Evolutionary conservation across 345 rosid genomes (phyloP).

Genomic region (Boechera stricta): DNA sequence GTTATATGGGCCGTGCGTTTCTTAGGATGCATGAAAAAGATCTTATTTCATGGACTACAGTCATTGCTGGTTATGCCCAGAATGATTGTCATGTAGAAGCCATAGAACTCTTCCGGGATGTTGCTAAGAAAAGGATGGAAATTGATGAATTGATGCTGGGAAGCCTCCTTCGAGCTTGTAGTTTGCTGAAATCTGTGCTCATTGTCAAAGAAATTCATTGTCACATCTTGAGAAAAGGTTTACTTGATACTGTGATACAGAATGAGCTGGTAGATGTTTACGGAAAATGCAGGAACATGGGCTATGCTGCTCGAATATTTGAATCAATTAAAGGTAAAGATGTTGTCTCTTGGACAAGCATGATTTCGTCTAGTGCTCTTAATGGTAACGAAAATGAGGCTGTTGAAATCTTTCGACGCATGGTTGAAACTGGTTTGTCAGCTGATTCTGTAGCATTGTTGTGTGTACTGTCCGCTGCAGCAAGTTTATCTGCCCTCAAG

Average conservation of each 20-base stretch:
- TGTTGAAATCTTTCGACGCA: slow-evolving; percentile 53
- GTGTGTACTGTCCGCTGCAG: slow-evolving; percentile 66
- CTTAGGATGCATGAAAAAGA: slow-evolving; percentile 60
- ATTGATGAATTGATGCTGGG: slow-evolving; percentile 80
- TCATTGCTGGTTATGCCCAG: slow-evolving; percentile 75
- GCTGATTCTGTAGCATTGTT: slow-evolving; percentile 71
- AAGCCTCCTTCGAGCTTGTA: slow-evolving; percentile 69
- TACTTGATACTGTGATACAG: slow-evolving; percentile 63
- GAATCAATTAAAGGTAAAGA: slow-evolving; percentile 63
- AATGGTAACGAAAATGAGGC: slow-evolving; percentile 70
- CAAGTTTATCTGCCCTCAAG: slow-evolving; percentile 65
- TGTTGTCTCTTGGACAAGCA: slow-evolving; percentile 90
- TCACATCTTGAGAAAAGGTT: slow-evolving; percentile 58
- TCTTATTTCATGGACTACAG: slow-evolving; percentile 83
- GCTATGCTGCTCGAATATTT: slow-evolving; percentile 65
- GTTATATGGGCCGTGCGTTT: slow-evolving; percentile 64
- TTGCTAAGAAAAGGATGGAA: slow-evolving; percentile 49
- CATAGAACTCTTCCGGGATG: slow-evolving; percentile 56
- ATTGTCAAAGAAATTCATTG: slow-evolving; percentile 76
- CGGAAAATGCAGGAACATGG: slow-evolving; percentile 63
- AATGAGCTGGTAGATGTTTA: slow-evolving; percentile 70
- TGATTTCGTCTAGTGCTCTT: slow-evolving; percentile 69
- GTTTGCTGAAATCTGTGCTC: slow-evolving; percentile 49
- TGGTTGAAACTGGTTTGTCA: slow-evolving; percentile 57
- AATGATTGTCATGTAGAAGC: slow-evolving; percentile 57